Base-by-base conservation (phyloP, 2,329 filamentous ascomycete genomes). In the Hypoxylon sp. region DNA sequence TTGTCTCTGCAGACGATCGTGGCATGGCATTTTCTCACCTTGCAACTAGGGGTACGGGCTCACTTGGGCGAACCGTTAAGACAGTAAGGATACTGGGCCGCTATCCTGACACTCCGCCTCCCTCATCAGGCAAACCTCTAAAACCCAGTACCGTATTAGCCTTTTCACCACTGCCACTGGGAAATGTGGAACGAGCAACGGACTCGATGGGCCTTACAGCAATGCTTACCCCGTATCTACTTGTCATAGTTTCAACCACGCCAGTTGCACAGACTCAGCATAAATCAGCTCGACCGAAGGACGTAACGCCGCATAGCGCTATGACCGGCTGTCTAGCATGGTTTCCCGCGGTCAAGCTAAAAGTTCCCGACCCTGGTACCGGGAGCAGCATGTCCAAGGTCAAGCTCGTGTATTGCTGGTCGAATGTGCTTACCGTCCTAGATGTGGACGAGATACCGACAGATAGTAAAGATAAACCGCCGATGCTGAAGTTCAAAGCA, bases 21-120 rank as follows among this genome's bases (percentile, higher is more conserved):
- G 95, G 96, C 19, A 99, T 99, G 96, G 94, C 95, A 0, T 99
- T 99, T 76, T 97, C 95, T 2, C 96, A 99, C 78, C 85, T 99
- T 8, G 96, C 95, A 8, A 97, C 93, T 8, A 86, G 96, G 71
- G 96, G 95, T 1, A 90, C 96, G 37, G 95, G 95, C 3, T 86
- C 93, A 22, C 85, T 99, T 20, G 93, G 91, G 5, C 87, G 95
- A 59, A 90, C 88, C 0, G 91, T 99, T 48, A 97, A 93, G 79
- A 97, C 93, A 0, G 94, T 91, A 2, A 87, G 96, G 62, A 94
- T 99, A 64, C 80, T 99, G 5, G 95, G 96, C 6, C 87, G 95
- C 53, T 99, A 99, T 79, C 94, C 94, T 0, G 85, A 92, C 65
- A 83, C 88, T 13, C 82, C 87, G 13, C 80, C 84, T n/a, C 82